Evolutionary conservation across 176 grass and related monocot genomes (phyloP), one percentile per base, ranked within the genome.

Genomic region (Tuctoria greenei): DNA sequence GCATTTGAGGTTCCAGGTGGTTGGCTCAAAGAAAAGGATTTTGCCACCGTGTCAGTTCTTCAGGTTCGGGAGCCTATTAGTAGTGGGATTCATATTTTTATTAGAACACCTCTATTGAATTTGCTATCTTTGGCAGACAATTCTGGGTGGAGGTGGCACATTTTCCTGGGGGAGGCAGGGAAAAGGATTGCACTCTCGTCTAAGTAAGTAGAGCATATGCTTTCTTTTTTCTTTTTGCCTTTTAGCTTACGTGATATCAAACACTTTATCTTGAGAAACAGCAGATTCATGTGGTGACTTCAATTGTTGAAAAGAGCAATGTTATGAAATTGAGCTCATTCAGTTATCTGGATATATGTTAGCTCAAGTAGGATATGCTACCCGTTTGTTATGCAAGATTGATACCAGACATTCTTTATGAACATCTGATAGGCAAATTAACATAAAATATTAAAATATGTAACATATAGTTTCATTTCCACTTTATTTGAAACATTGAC

Each of bases 1-100:
- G 91, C 95, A 61, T 98, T 98, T 77, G 91, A 98, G 79, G 71
- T 98, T 63, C 89, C 95, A 58, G 85, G 95, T 84, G 95, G 95
- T 61, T 98, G 95, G 91, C 79, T 78, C 57, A 92, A 94, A 81
- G 91, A 90, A 74, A 98, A 90, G 54, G 89, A 98, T 73, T 79
- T 76, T 13, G 73, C 66, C 61, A 89, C 82, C 41, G 67, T 84
- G 31, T 87, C 91, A 67, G 89, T 98, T 64, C 91, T 98, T 80
- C 91, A 98, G 89, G 91, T 94, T 79, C 0, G 66, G 41, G 51
- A 77, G 21, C 63, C 20, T 66, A 52, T 39, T 68, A 17, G 15
- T 81, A 47, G 27, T 37, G 42, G 46, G 25, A 69, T 40, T 72
- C 12, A 20, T 8, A 21, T 12, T 67, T 78, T 64, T 79, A 7